These are phyloP conservation scores for Castanea sativa DNA, from an alignment of 306 rosid genomes.

Conservation along the genomic window DNA sequence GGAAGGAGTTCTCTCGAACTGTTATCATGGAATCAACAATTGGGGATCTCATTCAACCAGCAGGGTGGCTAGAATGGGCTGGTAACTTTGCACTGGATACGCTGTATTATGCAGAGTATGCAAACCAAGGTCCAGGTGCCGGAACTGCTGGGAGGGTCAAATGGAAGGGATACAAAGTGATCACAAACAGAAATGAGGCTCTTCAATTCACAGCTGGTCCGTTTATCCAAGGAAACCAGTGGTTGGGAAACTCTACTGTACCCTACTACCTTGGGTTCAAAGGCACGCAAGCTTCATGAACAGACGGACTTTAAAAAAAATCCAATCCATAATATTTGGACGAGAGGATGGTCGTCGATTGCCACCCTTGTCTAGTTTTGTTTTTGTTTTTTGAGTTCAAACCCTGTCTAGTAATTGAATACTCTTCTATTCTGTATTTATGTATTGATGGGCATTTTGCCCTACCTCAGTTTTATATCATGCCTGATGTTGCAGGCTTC, in stretches of 20 bases:
- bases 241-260: slow-evolving; percentile 23
- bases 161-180: slow-evolving; percentile 32
- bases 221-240: slow-evolving; percentile 16
- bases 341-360: too few species aligned
- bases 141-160: slow-evolving; percentile 12
- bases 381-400: too few species aligned
- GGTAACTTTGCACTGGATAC: slow-evolving; percentile 21
- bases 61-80: slow-evolving; percentile 31
- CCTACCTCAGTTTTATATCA: too few species aligned
- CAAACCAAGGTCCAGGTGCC: slow-evolving; percentile 27
- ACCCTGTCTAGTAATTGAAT: too few species aligned
- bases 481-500: too few species aligned
- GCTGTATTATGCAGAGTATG: slow-evolving; percentile 24
- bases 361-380: too few species aligned
- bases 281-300: neutral
- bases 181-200: slow-evolving; percentile 27
- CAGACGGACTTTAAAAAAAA: too few species aligned
- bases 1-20: slow-evolving; percentile 31
- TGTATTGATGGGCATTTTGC: too few species aligned
- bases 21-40: slow-evolving; percentile 23
- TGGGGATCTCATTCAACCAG: slow-evolving; percentile 33
- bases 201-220: slow-evolving; percentile 18
- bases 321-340: too few species aligned
- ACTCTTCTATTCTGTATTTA: too few species aligned
- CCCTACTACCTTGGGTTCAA: slow-evolving; percentile 26